Evolutionary conservation across 1,284 basidiomycete species (phyloP).

Genomic region (Heterobasidion occidentale): DNA sequence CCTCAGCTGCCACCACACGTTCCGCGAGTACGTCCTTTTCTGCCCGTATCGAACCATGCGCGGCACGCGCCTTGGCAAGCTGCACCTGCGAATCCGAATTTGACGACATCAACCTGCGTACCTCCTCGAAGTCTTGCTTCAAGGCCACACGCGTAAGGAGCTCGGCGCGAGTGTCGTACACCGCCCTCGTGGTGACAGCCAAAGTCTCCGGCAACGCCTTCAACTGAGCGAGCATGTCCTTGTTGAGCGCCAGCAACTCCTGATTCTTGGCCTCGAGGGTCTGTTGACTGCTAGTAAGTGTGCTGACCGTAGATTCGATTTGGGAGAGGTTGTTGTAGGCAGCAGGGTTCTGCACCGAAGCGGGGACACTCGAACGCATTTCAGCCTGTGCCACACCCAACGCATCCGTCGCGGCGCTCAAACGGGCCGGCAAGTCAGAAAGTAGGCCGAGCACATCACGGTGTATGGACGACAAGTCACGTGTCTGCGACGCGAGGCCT

Average conservation of each 20-base stretch:
- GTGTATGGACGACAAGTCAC: constrained; percentile 21
- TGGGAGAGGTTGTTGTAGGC: constrained; percentile 22
- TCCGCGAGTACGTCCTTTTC: constrained; percentile 69
- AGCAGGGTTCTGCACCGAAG: constrained; percentile 11
- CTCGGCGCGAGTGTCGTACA: constrained; percentile 57
- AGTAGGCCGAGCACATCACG: constrained; percentile 27
- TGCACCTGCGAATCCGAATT: constrained; percentile 66
- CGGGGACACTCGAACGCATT: constrained; percentile 16
- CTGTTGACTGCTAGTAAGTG: constrained; percentile 34
- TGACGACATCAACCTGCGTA: constrained; percentile 39
- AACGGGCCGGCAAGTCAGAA: constrained; percentile 32
- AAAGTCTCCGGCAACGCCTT: constrained; percentile 50
- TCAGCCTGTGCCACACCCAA: constrained; percentile 29
- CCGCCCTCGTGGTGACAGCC: constrained; percentile 39
- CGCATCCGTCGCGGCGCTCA: constrained; percentile 32
- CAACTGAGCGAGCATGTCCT: constrained; percentile 45
- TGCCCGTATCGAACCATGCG: constrained; percentile 70
- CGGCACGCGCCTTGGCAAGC: constrained; percentile 63
- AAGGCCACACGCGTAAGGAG: constrained; percentile 47
- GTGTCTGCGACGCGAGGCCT: constrained; percentile 33
- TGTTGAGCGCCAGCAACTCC: constrained; percentile 41
- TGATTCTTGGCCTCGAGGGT: constrained; percentile 35
- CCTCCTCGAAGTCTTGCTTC: constrained; percentile 60
- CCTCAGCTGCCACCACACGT: constrained; percentile 50
- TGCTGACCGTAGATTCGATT: constrained; percentile 38